Conservation (phyloP, 1,284 basidiomycete species). For the Phenoliferia sp. region DNA sequence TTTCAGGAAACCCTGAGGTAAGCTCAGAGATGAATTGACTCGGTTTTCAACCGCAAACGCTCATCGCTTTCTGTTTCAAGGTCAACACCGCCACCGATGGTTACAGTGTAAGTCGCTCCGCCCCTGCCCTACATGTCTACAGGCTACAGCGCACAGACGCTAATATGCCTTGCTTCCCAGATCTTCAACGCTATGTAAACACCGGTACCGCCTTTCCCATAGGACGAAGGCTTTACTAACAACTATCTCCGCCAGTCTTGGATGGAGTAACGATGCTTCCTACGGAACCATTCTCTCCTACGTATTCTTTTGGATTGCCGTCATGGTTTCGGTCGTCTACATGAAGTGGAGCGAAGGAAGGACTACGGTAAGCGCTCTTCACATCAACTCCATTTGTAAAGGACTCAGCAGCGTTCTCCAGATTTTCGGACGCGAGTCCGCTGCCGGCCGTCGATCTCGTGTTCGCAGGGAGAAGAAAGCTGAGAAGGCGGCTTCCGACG, state of each 20-base stretch:
- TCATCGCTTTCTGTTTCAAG: too few species aligned
- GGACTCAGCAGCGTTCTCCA: not conserved
- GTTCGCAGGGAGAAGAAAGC: not conserved
- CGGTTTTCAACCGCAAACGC: too few species aligned
- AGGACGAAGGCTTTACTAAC: not conserved
- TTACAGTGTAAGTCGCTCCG: constrained; percentile 4
- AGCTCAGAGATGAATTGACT: too few species aligned
- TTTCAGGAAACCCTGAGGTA: constrained; percentile 57
- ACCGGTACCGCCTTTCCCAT: not conserved
- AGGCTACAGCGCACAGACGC: too few species aligned
- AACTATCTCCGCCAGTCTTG: constrained; percentile 52
- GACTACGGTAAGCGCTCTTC: not conserved
- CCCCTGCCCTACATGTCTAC: too few species aligned
- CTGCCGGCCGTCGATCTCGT: not conserved
- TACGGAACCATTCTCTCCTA: constrained; percentile 21
- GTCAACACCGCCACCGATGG: not conserved
- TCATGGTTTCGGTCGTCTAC: constrained; percentile 58
- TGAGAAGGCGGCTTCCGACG: not conserved
- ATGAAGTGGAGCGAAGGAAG: constrained; percentile 61
- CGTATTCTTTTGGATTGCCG: constrained; percentile 47
- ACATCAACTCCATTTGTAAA: not conserved
- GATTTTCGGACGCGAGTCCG: not conserved
- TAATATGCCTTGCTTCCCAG: too few species aligned
- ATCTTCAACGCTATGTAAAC: constrained; percentile 52
- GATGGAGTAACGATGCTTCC: constrained; percentile 40